A percentile compares a stretch with the other conserved stretches of the same genome.
Conservation (phyloP, 192 early-diverging fungal species). For the Dispira parvispora region DNA sequence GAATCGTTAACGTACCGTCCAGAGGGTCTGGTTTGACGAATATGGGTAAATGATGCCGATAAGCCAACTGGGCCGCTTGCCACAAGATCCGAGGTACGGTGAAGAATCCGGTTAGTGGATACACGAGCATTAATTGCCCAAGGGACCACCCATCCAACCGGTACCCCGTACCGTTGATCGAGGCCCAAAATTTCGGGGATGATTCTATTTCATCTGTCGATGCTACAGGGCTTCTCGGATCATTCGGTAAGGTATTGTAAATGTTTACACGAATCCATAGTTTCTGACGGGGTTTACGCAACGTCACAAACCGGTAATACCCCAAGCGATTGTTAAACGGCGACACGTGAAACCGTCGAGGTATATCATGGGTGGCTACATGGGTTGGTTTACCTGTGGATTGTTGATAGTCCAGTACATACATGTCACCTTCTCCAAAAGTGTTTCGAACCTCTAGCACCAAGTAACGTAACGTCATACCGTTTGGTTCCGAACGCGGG, state of each 20-base stretch:
- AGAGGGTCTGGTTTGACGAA: constrained; percentile 29
- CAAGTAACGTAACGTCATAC: constrained; percentile 12
- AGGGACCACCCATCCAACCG: constrained; percentile 10
- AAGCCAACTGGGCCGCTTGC: constrained; percentile 29
- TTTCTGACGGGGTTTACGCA: not conserved
- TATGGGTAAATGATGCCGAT: constrained; percentile 23
- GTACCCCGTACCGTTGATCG: constrained; percentile 11
- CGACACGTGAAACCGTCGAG: constrained; percentile 19
- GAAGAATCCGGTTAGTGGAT: constrained; percentile 30
- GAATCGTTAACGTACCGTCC: no score
- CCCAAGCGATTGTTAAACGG: constrained; percentile 21
- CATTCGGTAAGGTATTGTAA: not conserved
- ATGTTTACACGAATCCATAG: constrained; percentile 9
- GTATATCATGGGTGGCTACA: constrained; percentile 3
- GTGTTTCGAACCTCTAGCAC: constrained; percentile 43
- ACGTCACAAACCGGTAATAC: constrained; percentile 10
- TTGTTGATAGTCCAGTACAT: constrained; percentile 20
- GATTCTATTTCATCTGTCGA: not conserved
- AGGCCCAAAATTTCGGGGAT: constrained; percentile 15
- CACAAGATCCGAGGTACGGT: constrained; percentile 37
- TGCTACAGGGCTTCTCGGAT: no score
- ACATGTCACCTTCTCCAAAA: constrained; percentile 37
- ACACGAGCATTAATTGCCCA: constrained; percentile 16
- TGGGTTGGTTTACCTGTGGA: not conserved
- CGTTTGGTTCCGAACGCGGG: not conserved